phyloP scores from a whole-genome alignment of 2,329 filamentous ascomycete species.

The Geoglossum cookeanum region DNA sequence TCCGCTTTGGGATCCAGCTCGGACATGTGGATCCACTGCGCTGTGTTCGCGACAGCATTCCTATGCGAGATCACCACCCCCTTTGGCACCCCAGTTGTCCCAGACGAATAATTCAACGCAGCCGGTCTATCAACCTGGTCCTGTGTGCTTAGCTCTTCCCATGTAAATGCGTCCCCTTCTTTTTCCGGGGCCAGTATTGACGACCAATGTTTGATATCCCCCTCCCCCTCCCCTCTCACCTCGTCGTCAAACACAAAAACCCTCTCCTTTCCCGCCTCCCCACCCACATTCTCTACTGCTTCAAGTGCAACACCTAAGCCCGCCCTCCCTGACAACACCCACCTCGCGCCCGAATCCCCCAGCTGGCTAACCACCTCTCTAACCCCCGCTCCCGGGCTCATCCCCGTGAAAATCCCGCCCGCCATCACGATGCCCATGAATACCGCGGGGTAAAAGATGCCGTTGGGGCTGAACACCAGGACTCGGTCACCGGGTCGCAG shows the following conservation, averaged over 20 bases:
- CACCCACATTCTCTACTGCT: conserved; percentile 36
- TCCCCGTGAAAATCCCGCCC: conserved; percentile 58
- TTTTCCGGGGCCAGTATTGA: conserved; percentile 33
- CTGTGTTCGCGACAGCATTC: conserved; percentile 54
- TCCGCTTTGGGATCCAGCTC: conserved; percentile 30
- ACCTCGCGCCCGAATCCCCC: conserved; percentile 46
- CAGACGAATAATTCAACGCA: conserved; percentile 60
- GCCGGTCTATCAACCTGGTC: conserved; percentile 34
- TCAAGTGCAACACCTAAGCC: conserved; percentile 44
- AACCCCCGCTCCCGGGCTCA: conserved; percentile 46
- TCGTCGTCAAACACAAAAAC: conserved; percentile 40
- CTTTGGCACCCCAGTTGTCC: conserved; percentile 68
- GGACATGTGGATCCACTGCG: conserved; percentile 35
- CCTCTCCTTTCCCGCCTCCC: conserved; percentile 32
- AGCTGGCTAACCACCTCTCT: conserved; percentile 56
- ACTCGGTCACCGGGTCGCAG: conserved; percentile 50
- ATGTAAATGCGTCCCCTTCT: conserved; percentile 24
- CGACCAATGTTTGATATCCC: conserved; percentile 41
- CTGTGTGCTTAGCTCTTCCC: conserved; percentile 18
- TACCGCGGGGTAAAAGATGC: conserved; percentile 49
- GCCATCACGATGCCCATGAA: conserved; percentile 61
- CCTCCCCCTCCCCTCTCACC: conserved; percentile 11
- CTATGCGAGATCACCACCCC: conserved; percentile 66
- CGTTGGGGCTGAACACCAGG: conserved; percentile 55
- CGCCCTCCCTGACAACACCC: conserved; percentile 43